phyloP scores from a whole-genome alignment of 164 flowering plant genomes.

The Vitis rotundifolia region DNA sequence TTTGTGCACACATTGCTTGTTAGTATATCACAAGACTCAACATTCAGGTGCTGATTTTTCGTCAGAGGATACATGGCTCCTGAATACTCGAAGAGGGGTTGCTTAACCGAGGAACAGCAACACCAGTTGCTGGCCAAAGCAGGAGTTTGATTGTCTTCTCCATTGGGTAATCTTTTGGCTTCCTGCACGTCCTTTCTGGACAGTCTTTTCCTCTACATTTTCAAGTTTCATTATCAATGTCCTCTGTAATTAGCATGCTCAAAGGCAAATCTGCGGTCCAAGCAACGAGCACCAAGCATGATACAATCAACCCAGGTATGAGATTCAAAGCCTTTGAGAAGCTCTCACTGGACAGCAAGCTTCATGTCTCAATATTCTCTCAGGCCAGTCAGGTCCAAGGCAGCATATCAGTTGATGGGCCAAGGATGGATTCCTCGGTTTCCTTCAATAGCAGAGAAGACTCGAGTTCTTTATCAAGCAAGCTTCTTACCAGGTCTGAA shows the following conservation, averaged over 20 bases:
- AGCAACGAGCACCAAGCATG: constrained; percentile 40
- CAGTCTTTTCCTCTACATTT: too few species aligned
- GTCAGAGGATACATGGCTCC: too few species aligned
- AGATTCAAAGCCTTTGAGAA: constrained; percentile 44
- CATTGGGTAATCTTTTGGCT: too few species aligned
- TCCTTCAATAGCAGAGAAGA: constrained; percentile 27
- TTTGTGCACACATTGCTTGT: too few species aligned
- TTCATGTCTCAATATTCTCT: constrained; percentile 20
- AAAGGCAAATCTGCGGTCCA: constrained; percentile 58
- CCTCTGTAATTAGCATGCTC: constrained; percentile 75
- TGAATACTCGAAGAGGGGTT: too few species aligned
- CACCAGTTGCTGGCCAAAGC: too few species aligned
- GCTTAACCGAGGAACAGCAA: too few species aligned
- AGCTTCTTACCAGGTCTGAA: too few species aligned
- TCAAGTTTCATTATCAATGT: constrained; percentile 32
- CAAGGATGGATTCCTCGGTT: constrained; percentile 46
- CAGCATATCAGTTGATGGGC: constrained; percentile 36
- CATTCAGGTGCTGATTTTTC: too few species aligned
- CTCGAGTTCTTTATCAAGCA: constrained; percentile 12
- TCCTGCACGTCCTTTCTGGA: too few species aligned
- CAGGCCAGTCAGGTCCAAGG: constrained; percentile 21
- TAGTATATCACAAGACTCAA: too few species aligned
- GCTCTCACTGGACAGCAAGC: constrained; percentile 34
- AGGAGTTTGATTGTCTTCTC: too few species aligned
- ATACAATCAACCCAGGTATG: constrained; percentile 17